Conservation (phyloP, 108 stramenopile species). For the Schizochytrium sp. region DNA sequence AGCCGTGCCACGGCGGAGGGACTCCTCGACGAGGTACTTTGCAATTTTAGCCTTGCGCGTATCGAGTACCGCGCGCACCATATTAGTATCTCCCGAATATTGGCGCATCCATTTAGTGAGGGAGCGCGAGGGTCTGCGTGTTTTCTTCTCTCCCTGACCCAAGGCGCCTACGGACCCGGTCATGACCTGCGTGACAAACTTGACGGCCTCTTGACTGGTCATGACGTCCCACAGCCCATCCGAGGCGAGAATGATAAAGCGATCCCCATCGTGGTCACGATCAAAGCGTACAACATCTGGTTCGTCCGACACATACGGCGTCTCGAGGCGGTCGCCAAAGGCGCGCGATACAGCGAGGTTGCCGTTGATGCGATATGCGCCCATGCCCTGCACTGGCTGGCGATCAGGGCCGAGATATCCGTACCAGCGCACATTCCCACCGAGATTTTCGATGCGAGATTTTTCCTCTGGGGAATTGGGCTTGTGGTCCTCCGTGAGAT, state of each 20-base stretch:
- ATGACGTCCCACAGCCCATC: conserved; percentile 97
- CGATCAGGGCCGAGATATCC: conserved; percentile 22
- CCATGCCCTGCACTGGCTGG: conserved; percentile 52
- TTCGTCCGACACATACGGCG: conserved; percentile 68
- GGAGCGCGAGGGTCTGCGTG: conserved; percentile 24
- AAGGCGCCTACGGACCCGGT: conserved; percentile 32
- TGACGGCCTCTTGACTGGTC: conserved; percentile 81
- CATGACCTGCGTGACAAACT: conserved; percentile 54
- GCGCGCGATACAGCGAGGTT: conserved; percentile 83
- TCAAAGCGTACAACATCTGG: conserved; percentile 62
- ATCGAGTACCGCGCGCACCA: conserved; percentile 39
- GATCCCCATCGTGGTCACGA: conserved; percentile 35
- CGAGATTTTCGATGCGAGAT: conserved; percentile 66
- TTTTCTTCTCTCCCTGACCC: conserved; percentile 23
- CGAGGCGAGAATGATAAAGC: conserved; percentile 64
- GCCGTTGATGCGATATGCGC: conserved; percentile 85
- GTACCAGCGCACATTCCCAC: conserved; percentile 44
- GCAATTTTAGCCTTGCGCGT: conserved; percentile 47
- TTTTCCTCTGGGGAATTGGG: conserved; percentile 64
- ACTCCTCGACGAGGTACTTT: conserved; percentile 44
- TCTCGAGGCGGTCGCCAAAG: conserved; percentile 80
- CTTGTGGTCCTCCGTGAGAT: conserved; percentile 83
- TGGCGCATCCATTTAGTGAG: conserved; percentile 37
- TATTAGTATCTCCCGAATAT: conserved; percentile 33
- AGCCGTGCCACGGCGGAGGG: conserved; percentile 36